Evolutionary conservation across 116 monocot genomes (phyloP), one percentile per base, ranked within the genome.

Genomic region (Papilionanthe hybrid): DNA sequence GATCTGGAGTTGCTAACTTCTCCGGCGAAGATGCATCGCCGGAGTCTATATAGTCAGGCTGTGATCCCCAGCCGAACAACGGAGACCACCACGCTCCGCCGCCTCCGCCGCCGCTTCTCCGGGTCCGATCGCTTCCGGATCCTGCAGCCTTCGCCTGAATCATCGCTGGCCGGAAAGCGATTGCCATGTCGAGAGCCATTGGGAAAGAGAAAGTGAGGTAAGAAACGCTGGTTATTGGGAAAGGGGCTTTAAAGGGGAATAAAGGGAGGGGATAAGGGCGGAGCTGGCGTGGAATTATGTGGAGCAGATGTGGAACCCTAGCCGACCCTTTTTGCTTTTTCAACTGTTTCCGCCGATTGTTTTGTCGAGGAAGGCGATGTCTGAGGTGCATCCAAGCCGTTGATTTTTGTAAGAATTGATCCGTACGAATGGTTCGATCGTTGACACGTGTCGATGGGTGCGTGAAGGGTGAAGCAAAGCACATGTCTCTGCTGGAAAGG

Each of bases 31-130:
- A 30, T 66, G 60, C 72, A 28, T 7, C 78, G 25, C 69, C 76
- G 43, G 30, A 77, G 5, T 83, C 83, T 68, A 93, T 84, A 82
- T 93, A 96, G 79, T 93, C 91, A 28, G 93, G 79, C 81, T 84
- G 83, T 55, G 89, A 25, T 22, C 86, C 66, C 93, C 91, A 93
- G 41, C 91, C 91, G 88, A 96, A 96, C 29, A 96, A 55, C 77
- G 95, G 95, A 0, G 90, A 44, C 93, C 91, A 96, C 95, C 95
- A 96, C 44, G 57, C 86, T 20, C 78, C 56, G 42, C 79, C 78
- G 42, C 85, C 68, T 69, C 75, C 80, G 45, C 42, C 53, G 0
- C 13, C 37, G 41, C 50, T 30, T 23, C 72, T 56, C 27, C 48
- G 41, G 0, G 27, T 37, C 7, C 41, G 37, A 30, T 44, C 74